phyloP scores from a whole-genome alignment of 106 monocot genomes.

The Vanilla planifolia region DNA sequence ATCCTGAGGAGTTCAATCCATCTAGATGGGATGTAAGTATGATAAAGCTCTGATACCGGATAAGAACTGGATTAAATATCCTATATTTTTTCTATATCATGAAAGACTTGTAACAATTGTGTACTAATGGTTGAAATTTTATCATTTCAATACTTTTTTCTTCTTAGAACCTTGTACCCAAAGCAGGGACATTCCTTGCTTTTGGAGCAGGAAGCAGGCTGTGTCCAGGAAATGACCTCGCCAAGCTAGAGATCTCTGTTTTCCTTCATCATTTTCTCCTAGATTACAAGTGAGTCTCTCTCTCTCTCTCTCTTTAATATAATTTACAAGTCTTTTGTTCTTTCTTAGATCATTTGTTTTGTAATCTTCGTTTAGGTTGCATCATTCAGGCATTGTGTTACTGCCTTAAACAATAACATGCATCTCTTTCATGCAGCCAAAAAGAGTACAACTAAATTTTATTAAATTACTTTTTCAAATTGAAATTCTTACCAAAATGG shows the following conservation, averaged over 20 bases:
- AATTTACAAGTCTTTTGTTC: neutral
- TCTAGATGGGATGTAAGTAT: slow-evolving; percentile 94
- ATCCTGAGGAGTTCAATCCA: slow-evolving; percentile 69
- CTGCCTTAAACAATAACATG: neutral
- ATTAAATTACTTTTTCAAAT: no score
- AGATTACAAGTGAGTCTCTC: slow-evolving; percentile 53
- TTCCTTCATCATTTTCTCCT: slow-evolving; percentile 90
- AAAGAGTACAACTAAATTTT: no score
- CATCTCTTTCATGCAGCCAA: neutral
- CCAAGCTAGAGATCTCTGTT: slow-evolving; percentile 84
- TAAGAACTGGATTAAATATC: no score
- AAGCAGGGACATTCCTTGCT: slow-evolving; percentile 63
- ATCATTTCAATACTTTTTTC: neutral
- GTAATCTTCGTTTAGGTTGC: no score
- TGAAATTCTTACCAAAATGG: no score
- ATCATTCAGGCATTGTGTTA: neutral
- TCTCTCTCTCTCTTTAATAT: neutral
- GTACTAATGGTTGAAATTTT: neutral
- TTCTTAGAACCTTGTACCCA: slow-evolving; percentile 53
- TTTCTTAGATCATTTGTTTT: neutral
- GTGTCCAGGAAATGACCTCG: slow-evolving; percentile 96
- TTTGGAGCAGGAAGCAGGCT: slow-evolving; percentile 81
- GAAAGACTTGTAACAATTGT: no score
- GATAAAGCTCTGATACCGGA: no score
- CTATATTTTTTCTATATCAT: no score